Conservation (phyloP, 495 filamentous ascomycete genomes). For the Xylaria castorea region DNA sequence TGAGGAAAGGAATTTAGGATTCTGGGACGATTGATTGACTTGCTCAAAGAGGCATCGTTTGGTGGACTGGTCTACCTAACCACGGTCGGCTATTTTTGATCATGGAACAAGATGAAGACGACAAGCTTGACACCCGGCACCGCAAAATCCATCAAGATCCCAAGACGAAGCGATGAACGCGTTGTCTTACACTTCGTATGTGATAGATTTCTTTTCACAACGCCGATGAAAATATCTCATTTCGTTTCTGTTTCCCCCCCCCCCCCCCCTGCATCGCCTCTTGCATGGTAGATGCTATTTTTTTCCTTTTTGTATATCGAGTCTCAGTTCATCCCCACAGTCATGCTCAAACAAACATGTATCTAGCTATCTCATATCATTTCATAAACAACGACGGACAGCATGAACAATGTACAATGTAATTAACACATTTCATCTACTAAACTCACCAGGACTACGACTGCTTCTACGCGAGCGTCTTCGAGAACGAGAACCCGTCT, state of each 20-base stretch:
- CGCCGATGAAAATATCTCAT: not conserved
- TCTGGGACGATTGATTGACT: not conserved
- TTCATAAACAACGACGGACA: not conserved
- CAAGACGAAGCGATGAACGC: slow-evolving; percentile 65
- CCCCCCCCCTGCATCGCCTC: not conserved
- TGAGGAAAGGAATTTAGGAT: not conserved
- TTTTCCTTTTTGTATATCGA: not conserved
- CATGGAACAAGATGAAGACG: slow-evolving; percentile 42
- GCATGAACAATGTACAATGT: not conserved
- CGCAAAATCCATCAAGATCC: slow-evolving; percentile 41
- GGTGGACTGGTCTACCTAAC: not conserved
- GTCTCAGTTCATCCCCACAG: not conserved
- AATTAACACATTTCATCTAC: slow-evolving; percentile 7
- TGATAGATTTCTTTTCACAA: slow-evolving; percentile 13
- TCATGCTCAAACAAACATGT: not conserved
- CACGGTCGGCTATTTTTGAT: not conserved
- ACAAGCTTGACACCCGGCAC: slow-evolving; percentile 32
- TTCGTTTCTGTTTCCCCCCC: not conserved
- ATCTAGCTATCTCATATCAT: not conserved
- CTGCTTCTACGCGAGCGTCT: slow-evolving; percentile 92
- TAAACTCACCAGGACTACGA: slow-evolving; percentile 73
- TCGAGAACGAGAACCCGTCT: slow-evolving; percentile 78
- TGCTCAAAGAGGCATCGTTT: slow-evolving; percentile 7
- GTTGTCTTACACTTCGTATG: slow-evolving; percentile 84
- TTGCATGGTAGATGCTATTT: not conserved